Evolutionary conservation across 2,329 filamentous ascomycete species (phyloP).

Genomic region (Aspergillus aculeatinus): DNA sequence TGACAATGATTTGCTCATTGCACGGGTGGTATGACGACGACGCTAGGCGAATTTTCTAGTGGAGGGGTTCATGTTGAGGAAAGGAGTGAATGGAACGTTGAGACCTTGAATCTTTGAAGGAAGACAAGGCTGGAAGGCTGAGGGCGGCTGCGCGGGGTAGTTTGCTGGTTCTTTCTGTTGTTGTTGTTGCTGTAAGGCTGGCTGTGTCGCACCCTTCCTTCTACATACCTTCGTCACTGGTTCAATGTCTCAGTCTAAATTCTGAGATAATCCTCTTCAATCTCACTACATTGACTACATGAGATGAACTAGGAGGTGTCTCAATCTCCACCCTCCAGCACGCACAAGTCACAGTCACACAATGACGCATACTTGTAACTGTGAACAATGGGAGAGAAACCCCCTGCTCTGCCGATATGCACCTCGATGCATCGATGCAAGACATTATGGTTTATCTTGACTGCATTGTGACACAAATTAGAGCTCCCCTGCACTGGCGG

Average conservation of each 20-base stretch:
- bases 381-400: too few relatives aligned
- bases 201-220: neutral
- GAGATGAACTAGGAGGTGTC: too few relatives aligned
- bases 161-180: neutral
- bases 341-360: too few relatives aligned
- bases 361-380: too few relatives aligned
- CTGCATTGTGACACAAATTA: neutral
- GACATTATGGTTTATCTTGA: neutral
- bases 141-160: neutral
- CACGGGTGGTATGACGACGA: neutral
- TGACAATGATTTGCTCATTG: constrained; percentile 13
- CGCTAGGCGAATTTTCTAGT: neutral
- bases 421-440: neutral
- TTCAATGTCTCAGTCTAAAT: neutral
- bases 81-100: neutral
- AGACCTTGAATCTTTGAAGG: neutral
- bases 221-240: neutral
- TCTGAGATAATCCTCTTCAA: neutral
- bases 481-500: neutral
- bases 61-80: neutral
- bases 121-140: neutral
- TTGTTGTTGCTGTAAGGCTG: neutral
- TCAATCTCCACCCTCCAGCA: too few relatives aligned
- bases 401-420: neutral
- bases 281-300: too few relatives aligned